A percentile compares a stretch with the other conserved stretches of the same genome.
Conservation (phyloP, 352 stramenopile species). For the Globisporangium cylindrosporum region DNA sequence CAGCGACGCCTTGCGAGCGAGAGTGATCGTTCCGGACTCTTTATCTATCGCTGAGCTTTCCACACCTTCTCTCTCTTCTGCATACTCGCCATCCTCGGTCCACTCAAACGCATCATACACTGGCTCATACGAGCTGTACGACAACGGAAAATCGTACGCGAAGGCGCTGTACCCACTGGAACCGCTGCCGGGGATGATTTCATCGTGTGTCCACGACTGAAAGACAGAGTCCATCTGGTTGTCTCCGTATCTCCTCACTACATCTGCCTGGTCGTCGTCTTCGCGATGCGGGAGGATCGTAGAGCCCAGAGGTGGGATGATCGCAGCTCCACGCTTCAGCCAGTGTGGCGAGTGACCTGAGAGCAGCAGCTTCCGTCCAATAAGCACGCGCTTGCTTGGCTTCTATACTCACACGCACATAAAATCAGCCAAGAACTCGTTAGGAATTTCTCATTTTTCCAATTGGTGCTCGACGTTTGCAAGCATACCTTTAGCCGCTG, state of each 20-base stretch:
- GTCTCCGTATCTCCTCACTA: background rate
- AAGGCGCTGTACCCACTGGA: slow-evolving; percentile 12
- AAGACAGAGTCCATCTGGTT: slow-evolving; percentile 17
- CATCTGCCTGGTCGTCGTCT: background rate
- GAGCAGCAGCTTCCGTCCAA: slow-evolving; percentile 19
- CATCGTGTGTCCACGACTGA: slow-evolving; percentile 21
- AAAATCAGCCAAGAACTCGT: background rate
- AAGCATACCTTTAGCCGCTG: slow-evolving; percentile 13
- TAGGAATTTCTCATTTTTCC: background rate
- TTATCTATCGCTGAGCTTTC: background rate
- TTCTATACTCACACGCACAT: slow-evolving; percentile 7
- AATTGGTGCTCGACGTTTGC: background rate
- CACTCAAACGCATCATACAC: slow-evolving; percentile 19
- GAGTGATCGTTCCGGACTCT: background rate
- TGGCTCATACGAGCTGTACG: background rate
- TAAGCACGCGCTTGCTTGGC: slow-evolving; percentile 7
- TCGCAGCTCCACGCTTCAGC: slow-evolving; percentile 33
- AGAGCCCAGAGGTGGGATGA: slow-evolving; percentile 32
- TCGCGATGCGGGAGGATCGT: slow-evolving; percentile 21
- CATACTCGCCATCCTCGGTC: background rate
- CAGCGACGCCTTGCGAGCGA: background rate
- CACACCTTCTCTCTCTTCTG: background rate
- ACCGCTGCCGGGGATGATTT: slow-evolving; percentile 9
- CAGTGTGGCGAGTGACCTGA: slow-evolving; percentile 14
- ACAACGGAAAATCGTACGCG: slow-evolving; percentile 14